Conservation (phyloP, 1,139 yeast species). For the Kodamaea arcana region DNA sequence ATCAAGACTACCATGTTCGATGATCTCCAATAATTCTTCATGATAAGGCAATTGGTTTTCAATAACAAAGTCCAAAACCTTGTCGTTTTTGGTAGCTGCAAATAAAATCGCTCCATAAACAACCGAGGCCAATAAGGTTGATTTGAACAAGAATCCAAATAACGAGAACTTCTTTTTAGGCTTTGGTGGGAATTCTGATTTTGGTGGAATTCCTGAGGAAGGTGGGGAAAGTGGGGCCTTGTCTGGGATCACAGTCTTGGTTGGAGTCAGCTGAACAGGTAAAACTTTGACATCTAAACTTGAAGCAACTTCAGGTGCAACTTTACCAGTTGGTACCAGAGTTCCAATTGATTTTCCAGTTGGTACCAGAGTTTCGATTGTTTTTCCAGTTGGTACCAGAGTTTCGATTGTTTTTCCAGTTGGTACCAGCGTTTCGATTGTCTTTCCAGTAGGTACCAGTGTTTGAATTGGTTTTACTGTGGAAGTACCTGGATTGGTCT, state of each 20-base stretch:
- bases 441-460: background rate
- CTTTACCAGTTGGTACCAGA: background rate
- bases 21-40: conserved; percentile 38
- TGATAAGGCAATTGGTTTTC: conserved; percentile 45
- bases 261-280: no score
- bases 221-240: no score
- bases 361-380: background rate
- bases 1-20: conserved; percentile 37
- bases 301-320: no score
- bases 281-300: no score
- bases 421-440: no score
- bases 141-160: conserved; percentile 29
- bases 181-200: background rate
- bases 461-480: background rate
- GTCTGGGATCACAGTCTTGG: no score
- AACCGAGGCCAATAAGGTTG: conserved; percentile 26
- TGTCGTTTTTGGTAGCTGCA: conserved; percentile 43
- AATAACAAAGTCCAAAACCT: conserved; percentile 44
- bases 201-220: no score
- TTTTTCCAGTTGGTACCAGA: background rate
- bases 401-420: background rate
- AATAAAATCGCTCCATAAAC: conserved; percentile 40
- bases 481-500: background rate
- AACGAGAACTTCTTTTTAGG: conserved; percentile 30
- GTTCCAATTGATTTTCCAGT: background rate